Evolutionary conservation across 768 basidiomycete species (phyloP), one percentile per base, ranked within the genome.

Genomic region (Boletus coccyginus): DNA sequence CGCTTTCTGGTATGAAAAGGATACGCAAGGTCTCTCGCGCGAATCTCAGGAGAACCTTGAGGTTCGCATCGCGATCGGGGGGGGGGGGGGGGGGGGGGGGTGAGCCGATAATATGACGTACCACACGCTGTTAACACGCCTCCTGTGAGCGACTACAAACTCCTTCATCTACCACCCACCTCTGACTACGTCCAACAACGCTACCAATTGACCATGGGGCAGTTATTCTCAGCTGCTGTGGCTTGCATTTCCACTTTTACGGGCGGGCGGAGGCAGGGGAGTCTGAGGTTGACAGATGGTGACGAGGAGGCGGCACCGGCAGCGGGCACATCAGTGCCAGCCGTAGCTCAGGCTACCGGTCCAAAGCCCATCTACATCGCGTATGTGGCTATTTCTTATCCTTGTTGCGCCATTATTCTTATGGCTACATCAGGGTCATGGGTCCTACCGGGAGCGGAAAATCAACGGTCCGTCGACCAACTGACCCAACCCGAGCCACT

Each of bases 381-480:
- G 68, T 70, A 60, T 36, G 68, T 68, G 16, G 32, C 44, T 33
- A 27, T 46, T 17, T 16, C 11, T 50, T 17, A 14, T 38, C 19
- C 36, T 49, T 19, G 45, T 52, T 35, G 29, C 12, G 38, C 27
- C 7, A 19, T 27, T 0, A 16, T 24, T 9, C 57, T 66, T n/a
- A 68, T 50, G 24, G 8, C 46, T 27, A 19, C 35, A 47, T 42
- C 49, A 70, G 68, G 51, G 53, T 70, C 39, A 64, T 73, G 65
- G 70, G 70, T 1, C 61, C 51, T 12, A 71, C 70, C 0, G 70
- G 70, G 50, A 71, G 69, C 39, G 70, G 70, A 47, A 71, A 71
- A 46, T 59, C 70, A 24, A 70, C 70, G 53, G 70, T 71, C 13
- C 19, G 68, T 49, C n/a, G 31, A 42, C 41, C 42, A 7, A n/a